phyloP scores from a whole-genome alignment of 2,329 filamentous ascomycete species.

The Emergomyces pasteurianus region DNA sequence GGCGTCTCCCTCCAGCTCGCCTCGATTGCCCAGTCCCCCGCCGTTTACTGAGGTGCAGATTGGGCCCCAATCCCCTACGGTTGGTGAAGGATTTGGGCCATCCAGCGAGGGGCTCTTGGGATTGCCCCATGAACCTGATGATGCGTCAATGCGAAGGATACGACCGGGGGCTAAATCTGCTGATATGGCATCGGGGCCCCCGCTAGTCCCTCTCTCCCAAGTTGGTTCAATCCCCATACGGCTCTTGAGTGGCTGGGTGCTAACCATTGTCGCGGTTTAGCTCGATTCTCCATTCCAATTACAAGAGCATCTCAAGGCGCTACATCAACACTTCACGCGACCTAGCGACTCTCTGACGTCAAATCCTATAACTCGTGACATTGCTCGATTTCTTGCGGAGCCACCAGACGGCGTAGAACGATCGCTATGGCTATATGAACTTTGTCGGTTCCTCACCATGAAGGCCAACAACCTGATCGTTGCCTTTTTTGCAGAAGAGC shows the following conservation, averaged over 20 bases:
- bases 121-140: constrained; percentile 48
- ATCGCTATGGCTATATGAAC: constrained; percentile 92
- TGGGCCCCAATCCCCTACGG: constrained; percentile 61
- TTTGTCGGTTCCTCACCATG: constrained; percentile 88
- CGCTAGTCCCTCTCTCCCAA: constrained; percentile 72
- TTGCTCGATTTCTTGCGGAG: constrained; percentile 63
- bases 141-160: constrained; percentile 70
- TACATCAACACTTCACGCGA: constrained; percentile 72
- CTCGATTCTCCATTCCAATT: constrained; percentile 96
- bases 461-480: constrained; percentile 89
- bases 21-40: constrained; percentile 86
- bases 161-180: constrained; percentile 82
- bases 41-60: constrained; percentile 92
- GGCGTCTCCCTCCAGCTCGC: constrained; percentile 57
- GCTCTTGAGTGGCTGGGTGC: background rate
- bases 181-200: constrained; percentile 87
- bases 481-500: constrained; percentile 80
- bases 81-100: constrained; percentile 48
- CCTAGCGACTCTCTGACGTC: constrained; percentile 47
- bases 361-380: constrained; percentile 60
- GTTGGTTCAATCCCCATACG: constrained; percentile 33
- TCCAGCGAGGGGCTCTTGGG: constrained; percentile 45
- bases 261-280: constrained; percentile 34
- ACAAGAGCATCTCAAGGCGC: constrained; percentile 89
- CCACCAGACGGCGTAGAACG: constrained; percentile 73